Evolutionary conservation across 2,329 filamentous ascomycete species (phyloP).

Genomic region (Talaromyces sp.): DNA sequence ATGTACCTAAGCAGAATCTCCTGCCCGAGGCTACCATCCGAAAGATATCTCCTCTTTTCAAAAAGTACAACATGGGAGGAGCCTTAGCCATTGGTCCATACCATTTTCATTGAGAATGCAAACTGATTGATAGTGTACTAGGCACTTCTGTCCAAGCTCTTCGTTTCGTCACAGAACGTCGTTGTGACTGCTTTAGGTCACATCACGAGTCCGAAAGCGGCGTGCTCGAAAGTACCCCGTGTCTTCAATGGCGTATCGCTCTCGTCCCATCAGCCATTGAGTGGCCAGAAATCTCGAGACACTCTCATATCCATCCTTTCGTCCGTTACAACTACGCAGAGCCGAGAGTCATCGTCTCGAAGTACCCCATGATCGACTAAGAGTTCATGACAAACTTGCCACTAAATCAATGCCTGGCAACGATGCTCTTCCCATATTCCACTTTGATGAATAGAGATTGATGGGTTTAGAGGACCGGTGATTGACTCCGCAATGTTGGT

Average conservation of each 20-base stretch:
- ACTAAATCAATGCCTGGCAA: background rate
- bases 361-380: background rate
- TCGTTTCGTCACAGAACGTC: too few species aligned
- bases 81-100: background rate
- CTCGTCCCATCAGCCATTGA: too few species aligned
- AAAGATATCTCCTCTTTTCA: too few species aligned
- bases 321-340: background rate
- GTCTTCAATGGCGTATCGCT: too few species aligned
- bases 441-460: background rate
- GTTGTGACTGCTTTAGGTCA: too few species aligned
- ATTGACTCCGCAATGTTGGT: background rate
- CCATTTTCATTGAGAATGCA: background rate
- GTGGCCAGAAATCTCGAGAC: too few species aligned
- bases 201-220: too few species aligned
- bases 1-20: too few species aligned
- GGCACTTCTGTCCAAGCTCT: background rate
- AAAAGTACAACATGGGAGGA: background rate
- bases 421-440: background rate
- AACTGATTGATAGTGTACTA: background rate
- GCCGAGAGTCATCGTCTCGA: background rate
- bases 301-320: background rate
- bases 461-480: background rate
- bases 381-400: background rate
- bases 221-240: too few species aligned
- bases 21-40: too few species aligned